These are phyloP conservation scores for Phtheirospermum japonicum DNA, from an alignment of 257 asterid genomes.

Conservation along the genomic window DNA sequence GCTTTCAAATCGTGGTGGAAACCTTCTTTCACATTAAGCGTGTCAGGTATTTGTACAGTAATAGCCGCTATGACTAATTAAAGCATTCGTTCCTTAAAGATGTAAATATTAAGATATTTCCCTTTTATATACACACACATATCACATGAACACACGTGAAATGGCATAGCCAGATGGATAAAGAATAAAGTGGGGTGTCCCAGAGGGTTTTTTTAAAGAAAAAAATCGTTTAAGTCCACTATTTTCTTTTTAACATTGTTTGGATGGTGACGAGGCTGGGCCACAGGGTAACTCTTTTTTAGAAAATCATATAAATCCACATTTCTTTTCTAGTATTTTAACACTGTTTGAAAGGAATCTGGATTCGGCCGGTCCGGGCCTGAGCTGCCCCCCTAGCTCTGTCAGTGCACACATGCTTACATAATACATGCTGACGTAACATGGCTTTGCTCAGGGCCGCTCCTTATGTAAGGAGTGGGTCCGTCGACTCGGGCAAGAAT, in stretches of 20 bases:
- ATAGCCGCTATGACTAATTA: constrained; percentile 7
- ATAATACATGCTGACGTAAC: background rate
- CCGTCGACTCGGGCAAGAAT: no score
- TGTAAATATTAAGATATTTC: background rate
- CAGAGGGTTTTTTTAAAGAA: no score
- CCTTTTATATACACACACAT: no score
- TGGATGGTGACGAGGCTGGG: background rate
- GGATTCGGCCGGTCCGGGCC: background rate
- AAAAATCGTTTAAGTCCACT: no score
- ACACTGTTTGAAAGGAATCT: background rate
- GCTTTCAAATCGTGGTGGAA: constrained; percentile 99
- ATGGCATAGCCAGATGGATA: no score
- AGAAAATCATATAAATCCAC: background rate
- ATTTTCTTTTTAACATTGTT: no score
- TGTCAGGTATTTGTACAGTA: constrained; percentile 59
- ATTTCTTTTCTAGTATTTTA: background rate
- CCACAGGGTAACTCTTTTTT: background rate
- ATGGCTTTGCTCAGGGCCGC: background rate
- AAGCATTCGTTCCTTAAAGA: background rate
- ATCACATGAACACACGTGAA: no score
- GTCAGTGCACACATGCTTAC: background rate
- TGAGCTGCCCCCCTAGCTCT: background rate
- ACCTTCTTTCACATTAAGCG: constrained; percentile 78
- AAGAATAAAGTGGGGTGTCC: no score
- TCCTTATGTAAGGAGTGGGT: no score